Evolutionary conservation across 768 basidiomycete species (phyloP).

Genomic region (Kwoniella europaea): DNA sequence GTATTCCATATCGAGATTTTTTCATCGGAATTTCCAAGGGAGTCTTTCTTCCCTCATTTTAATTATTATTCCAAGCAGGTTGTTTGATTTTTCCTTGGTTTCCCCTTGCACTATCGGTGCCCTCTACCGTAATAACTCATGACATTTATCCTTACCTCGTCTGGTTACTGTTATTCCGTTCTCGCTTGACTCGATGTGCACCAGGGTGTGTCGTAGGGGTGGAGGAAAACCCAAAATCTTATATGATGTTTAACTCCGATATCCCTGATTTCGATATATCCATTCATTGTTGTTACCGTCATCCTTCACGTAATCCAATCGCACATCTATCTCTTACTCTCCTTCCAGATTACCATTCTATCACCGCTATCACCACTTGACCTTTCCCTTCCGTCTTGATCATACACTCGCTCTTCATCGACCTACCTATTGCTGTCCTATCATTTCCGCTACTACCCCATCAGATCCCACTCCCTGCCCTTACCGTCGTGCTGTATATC

Average conservation of each 20-base stretch:
- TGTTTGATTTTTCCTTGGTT: neutral
- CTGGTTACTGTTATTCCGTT: neutral
- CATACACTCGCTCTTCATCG: neutral
- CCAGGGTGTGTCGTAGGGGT: neutral
- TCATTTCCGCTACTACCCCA: neutral
- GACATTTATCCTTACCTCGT: neutral
- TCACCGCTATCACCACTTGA: neutral
- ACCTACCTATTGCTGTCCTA: neutral
- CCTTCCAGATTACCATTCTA: neutral
- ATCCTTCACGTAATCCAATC: conserved; percentile 6
- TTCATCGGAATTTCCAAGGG: neutral
- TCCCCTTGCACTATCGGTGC: neutral
- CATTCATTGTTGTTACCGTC: neutral
- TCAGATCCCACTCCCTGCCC: too few species aligned
- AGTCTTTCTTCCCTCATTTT: neutral
- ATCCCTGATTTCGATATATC: conserved; percentile 2
- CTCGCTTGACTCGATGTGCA: neutral
- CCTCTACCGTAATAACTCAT: neutral
- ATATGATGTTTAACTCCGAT: conserved; percentile 9
- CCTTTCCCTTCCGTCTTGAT: neutral
- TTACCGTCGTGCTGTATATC: too few species aligned
- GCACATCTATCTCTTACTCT: neutral
- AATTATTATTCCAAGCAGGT: neutral
- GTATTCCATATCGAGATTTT: neutral
- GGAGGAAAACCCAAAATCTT: conserved; percentile 14